Percentiles rank a stretch among this genome's conserved stretches.
phyloP scores from a whole-genome alignment of 2,329 filamentous ascomycete genomes.

The Exophiala sideris region DNA sequence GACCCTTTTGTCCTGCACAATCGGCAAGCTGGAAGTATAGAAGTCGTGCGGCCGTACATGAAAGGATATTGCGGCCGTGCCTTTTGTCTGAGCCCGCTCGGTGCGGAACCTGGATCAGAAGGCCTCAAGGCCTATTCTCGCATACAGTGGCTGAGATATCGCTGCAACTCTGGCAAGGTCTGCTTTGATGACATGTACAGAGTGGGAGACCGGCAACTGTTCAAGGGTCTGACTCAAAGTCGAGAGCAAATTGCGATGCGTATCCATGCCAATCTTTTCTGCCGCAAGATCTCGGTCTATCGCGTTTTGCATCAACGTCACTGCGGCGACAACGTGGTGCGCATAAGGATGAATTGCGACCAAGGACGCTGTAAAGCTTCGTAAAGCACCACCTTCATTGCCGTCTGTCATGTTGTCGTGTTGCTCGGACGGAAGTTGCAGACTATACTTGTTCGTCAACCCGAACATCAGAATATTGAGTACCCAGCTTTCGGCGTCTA shows the following conservation, averaged over 20 bases:
- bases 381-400: neutral
- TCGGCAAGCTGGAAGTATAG: neutral
- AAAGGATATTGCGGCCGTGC: no score
- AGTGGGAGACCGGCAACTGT: constrained; percentile 32
- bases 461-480: constrained; percentile 33
- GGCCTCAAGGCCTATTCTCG: neutral
- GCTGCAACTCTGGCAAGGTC: constrained; percentile 12
- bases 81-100: no score
- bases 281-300: constrained; percentile 30
- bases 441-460: constrained; percentile 30
- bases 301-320: constrained; percentile 31
- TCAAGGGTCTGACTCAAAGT: constrained; percentile 29
- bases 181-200: constrained; percentile 27
- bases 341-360: constrained; percentile 34
- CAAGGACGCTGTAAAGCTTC: constrained; percentile 26
- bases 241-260: constrained; percentile 28
- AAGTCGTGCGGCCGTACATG: no score
- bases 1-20: no score
- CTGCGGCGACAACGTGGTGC: constrained; percentile 32
- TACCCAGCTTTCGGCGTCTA: constrained; percentile 30
- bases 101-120: neutral
- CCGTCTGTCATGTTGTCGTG: neutral
- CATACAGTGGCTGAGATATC: constrained; percentile 6
- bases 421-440: neutral
- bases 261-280: constrained; percentile 27